These are phyloP conservation scores for Neoarthrinium moseri DNA, from an alignment of 2,329 filamentous ascomycete species.

Conservation along the genomic window DNA sequence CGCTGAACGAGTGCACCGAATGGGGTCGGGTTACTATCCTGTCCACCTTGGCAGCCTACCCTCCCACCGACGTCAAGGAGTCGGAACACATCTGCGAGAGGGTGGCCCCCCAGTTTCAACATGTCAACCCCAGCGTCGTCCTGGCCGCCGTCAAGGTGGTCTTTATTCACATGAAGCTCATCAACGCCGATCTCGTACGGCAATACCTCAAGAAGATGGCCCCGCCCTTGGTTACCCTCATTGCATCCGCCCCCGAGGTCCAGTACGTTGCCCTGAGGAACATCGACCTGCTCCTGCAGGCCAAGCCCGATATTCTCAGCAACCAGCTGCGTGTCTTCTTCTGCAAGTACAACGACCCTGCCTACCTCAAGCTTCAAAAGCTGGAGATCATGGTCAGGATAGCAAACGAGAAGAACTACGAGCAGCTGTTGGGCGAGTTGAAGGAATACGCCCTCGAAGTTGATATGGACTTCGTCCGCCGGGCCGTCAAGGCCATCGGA, in stretches of 20 bases:
- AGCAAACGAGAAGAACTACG: constrained; percentile 94
- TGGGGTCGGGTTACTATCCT: constrained; percentile 96
- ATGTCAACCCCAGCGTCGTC: constrained; percentile 96
- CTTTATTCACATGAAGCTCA: constrained; percentile 89
- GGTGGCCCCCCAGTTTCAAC: constrained; percentile 95
- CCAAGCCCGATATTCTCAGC: constrained; percentile 93
- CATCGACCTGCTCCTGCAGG: constrained; percentile 92
- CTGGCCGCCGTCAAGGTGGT: constrained; percentile 97
- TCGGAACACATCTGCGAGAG: constrained; percentile 97
- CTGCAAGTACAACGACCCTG: constrained; percentile 99
- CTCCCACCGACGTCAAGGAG: constrained; percentile 85
- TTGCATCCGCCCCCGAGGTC: constrained; percentile 93
- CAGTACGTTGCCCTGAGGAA: constrained; percentile 96
- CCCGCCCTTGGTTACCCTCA: constrained; percentile 89
- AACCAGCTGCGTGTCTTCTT: constrained; percentile 98
- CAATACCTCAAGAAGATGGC: constrained; percentile 99
- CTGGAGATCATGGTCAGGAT: constrained; percentile 99
- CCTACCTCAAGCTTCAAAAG: constrained; percentile 96
- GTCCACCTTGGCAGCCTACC: constrained; percentile 85
- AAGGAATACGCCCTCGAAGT: constrained; percentile 98
- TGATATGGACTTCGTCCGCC: constrained; percentile 97
- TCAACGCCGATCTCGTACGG: constrained; percentile 74
- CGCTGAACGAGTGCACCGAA: constrained; percentile 96
- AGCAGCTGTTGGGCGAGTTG: constrained; percentile 88
- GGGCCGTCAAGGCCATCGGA: constrained; percentile 92